phyloP scores from a whole-genome alignment of 2,329 filamentous ascomycete genomes.

The Monosporascus ibericus region DNA sequence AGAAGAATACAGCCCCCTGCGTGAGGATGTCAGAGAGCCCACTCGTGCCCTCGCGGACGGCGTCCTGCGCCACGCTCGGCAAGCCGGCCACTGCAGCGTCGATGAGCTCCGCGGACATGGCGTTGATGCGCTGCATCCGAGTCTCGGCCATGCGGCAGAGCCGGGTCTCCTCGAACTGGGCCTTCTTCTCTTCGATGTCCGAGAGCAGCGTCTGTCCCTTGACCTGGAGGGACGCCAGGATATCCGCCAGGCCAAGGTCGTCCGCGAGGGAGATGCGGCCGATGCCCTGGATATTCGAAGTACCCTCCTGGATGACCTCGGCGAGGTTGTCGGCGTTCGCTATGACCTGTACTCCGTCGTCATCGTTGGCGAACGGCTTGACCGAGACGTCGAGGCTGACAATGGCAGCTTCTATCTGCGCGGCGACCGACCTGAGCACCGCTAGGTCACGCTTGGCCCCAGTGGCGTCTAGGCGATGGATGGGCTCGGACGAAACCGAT shows the following conservation, averaged over 20 bases:
- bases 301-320: background rate
- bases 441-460: background rate
- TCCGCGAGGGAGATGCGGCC: background rate
- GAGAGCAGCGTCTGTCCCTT: background rate
- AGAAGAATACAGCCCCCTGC: background rate
- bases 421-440: background rate
- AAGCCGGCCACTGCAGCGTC: background rate
- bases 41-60: background rate
- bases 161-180: background rate
- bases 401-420: background rate
- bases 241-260: background rate
- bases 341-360: background rate
- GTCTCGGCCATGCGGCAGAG: background rate
- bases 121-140: background rate
- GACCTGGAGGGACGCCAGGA: background rate
- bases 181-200: background rate
- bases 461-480: background rate
- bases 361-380: background rate
- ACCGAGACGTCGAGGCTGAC: background rate
- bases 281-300: background rate
- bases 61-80: background rate
- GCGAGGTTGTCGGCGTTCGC: background rate
- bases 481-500: background rate
- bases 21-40: background rate
- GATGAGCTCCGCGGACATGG: background rate